A percentile compares a stretch with the other conserved stretches of the same genome.
phyloP scores from a whole-genome alignment of 2,329 filamentous ascomycete genomes.

The Lachnellula hyalina region DNA sequence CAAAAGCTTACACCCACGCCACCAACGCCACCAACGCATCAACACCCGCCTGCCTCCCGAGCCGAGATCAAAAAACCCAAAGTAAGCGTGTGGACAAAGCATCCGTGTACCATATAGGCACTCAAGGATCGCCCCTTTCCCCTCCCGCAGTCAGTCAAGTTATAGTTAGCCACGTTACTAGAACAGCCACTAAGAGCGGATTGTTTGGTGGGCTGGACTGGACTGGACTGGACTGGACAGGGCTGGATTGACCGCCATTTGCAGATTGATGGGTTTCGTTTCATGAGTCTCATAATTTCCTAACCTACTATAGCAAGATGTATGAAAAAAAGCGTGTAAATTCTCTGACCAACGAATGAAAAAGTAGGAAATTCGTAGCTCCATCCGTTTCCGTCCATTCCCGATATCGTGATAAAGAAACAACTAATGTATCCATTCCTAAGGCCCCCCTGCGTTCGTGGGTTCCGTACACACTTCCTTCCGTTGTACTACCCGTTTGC shows the following conservation, averaged over 20 bases:
- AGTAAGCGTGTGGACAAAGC: neutral
- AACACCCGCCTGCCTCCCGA: neutral
- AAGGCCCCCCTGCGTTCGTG: neutral
- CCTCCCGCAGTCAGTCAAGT: neutral
- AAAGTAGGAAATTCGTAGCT: constrained; percentile 12
- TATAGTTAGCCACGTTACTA: neutral
- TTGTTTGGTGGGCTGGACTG: neutral
- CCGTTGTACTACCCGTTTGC: constrained; percentile 5
- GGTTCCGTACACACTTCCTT: no score
- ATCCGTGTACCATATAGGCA: neutral
- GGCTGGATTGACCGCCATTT: neutral
- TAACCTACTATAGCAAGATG: constrained; percentile 5
- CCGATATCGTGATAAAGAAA: neutral
- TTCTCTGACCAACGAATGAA: constrained; percentile 6
- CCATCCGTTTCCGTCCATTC: neutral
- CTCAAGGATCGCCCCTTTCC: neutral
- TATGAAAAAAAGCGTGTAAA: neutral
- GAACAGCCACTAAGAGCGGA: neutral
- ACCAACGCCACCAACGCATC: neutral
- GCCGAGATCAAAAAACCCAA: neutral
- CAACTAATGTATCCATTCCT: constrained; percentile 1
- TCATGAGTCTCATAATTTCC: constrained; percentile 12
- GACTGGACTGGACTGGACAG: neutral
- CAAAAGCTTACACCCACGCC: no score
- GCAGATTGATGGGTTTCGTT: neutral